Conservation (phyloP, 441 rosid genomes). For the Melastoma candidum region DNA sequence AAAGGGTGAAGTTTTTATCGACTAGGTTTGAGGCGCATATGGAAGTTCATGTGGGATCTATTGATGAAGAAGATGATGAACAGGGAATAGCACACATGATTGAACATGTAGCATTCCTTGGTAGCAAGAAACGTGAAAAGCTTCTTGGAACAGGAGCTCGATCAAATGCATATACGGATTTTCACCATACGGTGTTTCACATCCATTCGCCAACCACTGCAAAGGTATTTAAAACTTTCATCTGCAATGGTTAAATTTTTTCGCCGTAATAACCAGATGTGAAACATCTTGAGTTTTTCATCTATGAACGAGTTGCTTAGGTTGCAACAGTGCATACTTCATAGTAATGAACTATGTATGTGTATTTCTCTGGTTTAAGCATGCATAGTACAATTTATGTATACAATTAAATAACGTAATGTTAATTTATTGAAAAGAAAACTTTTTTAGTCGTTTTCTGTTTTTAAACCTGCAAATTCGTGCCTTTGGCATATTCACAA, state of each 20-base stretch:
- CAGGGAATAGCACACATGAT: conserved; percentile 99
- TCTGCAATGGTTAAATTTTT: background rate
- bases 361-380: no score
- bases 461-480: background rate
- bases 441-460: no score
- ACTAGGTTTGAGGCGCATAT: conserved; percentile 97
- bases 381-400: no score
- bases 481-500: conserved; percentile 13
- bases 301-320: no score
- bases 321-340: no score
- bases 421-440: no score
- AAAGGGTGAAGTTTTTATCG: conserved; percentile 13
- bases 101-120: conserved; percentile 97
- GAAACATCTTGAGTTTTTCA: no score
- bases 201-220: conserved; percentile 88
- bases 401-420: no score
- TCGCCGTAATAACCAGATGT: background rate
- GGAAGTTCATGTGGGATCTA: conserved; percentile 99
- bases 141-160: conserved; percentile 98
- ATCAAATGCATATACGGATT: conserved; percentile 99
- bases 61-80: conserved; percentile 98
- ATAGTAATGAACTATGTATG: no score
- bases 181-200: conserved; percentile 99
- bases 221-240: conserved; percentile 35
- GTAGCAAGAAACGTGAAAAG: conserved; percentile 99